A percentile compares a stretch with the other conserved stretches of the same genome.
Conservation (phyloP, 306 rosid species). For the Cucumis hystrix region DNA sequence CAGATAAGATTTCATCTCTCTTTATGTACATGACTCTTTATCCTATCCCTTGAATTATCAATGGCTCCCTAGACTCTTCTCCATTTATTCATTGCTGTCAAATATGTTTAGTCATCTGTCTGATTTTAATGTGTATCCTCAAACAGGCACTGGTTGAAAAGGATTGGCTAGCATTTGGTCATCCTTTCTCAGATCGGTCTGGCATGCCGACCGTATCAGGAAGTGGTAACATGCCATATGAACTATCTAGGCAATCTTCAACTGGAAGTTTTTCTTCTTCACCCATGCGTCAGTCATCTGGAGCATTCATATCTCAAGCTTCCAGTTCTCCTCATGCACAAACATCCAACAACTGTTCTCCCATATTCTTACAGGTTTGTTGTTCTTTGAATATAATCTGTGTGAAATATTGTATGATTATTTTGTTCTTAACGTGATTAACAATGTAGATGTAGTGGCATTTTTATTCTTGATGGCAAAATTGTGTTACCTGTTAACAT, state of each 20-base stretch:
- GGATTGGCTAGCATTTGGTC: constrained; percentile 99
- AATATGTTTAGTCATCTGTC: neutral
- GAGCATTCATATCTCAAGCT: constrained; percentile 43
- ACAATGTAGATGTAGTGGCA: neutral
- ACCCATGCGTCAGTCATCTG: constrained; percentile 66
- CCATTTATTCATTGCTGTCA: neutral
- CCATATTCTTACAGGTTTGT: constrained; percentile 90
- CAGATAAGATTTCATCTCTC: neutral
- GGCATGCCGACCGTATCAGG: constrained; percentile 55
- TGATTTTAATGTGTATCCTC: neutral
- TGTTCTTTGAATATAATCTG: neutral
- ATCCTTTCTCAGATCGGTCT: constrained; percentile 80
- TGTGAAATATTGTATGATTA: neutral
- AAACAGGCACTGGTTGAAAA: constrained; percentile 85
- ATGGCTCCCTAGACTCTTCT: neutral
- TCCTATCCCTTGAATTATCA: neutral
- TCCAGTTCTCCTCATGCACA: constrained; percentile 55
- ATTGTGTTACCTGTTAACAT: neutral
- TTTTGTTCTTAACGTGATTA: neutral
- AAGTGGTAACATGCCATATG: constrained; percentile 38
- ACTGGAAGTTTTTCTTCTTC: constrained; percentile 38
- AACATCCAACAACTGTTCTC: constrained; percentile 60
- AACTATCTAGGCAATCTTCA: constrained; percentile 79
- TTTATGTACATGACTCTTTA: neutral
- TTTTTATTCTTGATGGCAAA: neutral